Evolutionary conservation across 805 yeast genomes (phyloP).

Genomic region (Jamesozyma gamospora): DNA sequence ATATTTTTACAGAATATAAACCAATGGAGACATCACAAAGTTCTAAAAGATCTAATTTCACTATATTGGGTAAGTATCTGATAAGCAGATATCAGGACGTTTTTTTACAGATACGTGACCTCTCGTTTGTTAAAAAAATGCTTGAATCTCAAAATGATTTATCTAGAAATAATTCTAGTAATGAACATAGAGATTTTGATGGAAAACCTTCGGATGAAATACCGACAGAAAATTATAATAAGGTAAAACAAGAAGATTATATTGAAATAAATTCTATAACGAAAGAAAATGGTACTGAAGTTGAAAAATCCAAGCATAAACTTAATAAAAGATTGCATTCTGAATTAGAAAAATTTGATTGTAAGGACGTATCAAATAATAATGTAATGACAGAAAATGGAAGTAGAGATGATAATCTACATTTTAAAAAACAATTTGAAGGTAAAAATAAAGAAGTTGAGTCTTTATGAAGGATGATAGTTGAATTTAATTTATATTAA

Average conservation of each 20-base stretch:
- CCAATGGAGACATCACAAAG: constrained; percentile 1
- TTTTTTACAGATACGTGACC: constrained; percentile 25
- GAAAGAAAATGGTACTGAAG: not conserved
- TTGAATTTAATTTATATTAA: too few relatives aligned
- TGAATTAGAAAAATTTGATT: constrained; percentile 1
- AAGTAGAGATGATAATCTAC: not conserved
- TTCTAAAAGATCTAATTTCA: constrained; percentile 17
- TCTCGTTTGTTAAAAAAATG: constrained; percentile 23
- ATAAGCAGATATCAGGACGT: constrained; percentile 23
- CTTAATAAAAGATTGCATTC: constrained; percentile 2
- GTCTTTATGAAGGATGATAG: too few relatives aligned
- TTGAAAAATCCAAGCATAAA: not conserved
- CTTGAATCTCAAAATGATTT: not conserved
- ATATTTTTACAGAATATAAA: not conserved
- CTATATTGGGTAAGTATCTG: constrained; percentile 23
- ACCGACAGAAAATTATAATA: not conserved
- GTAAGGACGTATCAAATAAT: not conserved
- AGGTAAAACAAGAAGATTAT: constrained; percentile 1
- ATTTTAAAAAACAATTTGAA: not conserved
- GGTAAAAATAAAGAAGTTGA: not conserved
- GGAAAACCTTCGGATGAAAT: not conserved
- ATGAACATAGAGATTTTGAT: not conserved
- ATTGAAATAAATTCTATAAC: not conserved
- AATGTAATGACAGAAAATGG: too few relatives aligned
- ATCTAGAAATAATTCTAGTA: not conserved